Base-by-base conservation (phyloP, 352 stramenopile genomes). In the Globisporangium okanoganense region DNA sequence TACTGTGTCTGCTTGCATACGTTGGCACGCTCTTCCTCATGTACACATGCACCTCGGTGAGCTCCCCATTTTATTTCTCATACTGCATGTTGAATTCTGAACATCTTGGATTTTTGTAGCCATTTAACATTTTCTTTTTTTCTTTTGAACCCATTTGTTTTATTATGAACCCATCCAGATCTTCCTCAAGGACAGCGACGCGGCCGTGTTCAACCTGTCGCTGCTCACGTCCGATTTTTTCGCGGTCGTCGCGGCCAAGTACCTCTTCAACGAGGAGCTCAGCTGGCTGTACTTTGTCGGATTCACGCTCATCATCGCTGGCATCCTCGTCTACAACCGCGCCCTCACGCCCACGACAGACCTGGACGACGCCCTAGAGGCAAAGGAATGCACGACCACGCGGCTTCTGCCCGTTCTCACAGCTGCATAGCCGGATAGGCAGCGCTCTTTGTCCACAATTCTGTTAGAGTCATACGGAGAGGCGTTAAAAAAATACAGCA, bases 181-280 rank as follows among this genome's bases (percentile, higher is more conserved):
- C 59, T 90, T 90, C 61, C 76, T 90, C 54, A 82, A 87, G 31
- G 78, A 80, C 12, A 87, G 83, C 38, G 96, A 99, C 82, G 92
- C 96, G 9, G 96, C 95, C 10, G 72, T 98, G 27, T 95, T 99
- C 67, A 99, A 99, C 77, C 71, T 99, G 45, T 98, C 90, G 12
- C 70, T 99, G 56, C 92, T 99, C 65, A 97, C 94, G 18, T 97
- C 93, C 51, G 96, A 98, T 69, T 86, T 98, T 40, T 99, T 97
- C 75, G 93, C 94, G 0, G 91, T 99, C 50, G 72, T 96, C 25
- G 82, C 78, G 4, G 76, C 71, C 94, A 69, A 96, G 94, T 90
- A 89, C 76, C 56, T 97, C 73, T 87, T 86, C 97, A 58, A 85
- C 48, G 71, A 95, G 56, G 61, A 82, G 35, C 72, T 97, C 40